A percentile compares a stretch with the other conserved stretches of the same genome.
phyloP scores from a whole-genome alignment of 2,329 filamentous ascomycete species.

The Cercospora beticola region DNA sequence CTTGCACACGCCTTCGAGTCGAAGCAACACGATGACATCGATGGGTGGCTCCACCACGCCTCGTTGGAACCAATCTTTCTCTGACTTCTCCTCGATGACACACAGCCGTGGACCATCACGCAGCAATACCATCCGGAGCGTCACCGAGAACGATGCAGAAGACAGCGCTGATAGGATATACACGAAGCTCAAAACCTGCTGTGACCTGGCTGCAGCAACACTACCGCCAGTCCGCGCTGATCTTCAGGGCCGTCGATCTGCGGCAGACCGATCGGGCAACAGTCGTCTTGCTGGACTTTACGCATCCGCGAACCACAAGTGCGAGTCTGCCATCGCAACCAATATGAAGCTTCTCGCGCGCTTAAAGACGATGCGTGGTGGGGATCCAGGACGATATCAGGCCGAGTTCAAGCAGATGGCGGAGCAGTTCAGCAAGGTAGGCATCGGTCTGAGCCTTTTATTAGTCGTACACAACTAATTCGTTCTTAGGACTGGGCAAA shows the following conservation, averaged over 20 bases:
- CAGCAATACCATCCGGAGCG: conserved; percentile 52
- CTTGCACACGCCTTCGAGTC: conserved; percentile 50
- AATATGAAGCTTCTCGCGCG: conserved; percentile 70
- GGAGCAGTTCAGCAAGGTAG: conserved; percentile 65
- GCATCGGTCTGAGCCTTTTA: conserved; percentile 19
- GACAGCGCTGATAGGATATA: conserved; percentile 85
- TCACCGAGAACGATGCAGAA: conserved; percentile 68
- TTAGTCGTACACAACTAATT: neutral
- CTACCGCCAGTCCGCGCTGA: conserved; percentile 70
- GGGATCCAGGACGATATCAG: conserved; percentile 72
- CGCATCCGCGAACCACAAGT: conserved; percentile 70
- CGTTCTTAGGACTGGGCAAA: conserved; percentile 61
- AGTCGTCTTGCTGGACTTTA: conserved; percentile 56
- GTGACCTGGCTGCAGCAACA: conserved; percentile 69
- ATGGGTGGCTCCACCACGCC: conserved; percentile 59
- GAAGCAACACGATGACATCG: conserved; percentile 54
- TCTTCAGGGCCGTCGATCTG: conserved; percentile 63
- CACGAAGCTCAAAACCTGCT: conserved; percentile 69
- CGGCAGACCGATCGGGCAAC: conserved; percentile 54
- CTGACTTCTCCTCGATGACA: conserved; percentile 48
- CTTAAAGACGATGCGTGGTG: conserved; percentile 78
- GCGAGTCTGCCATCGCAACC: conserved; percentile 67
- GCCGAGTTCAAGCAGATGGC: conserved; percentile 68
- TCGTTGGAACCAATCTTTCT: conserved; percentile 79
- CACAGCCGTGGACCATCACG: conserved; percentile 40